Evolutionary conservation across 768 basidiomycete species (phyloP), one percentile per base, ranked within the genome.

Genomic region (Dioszegia hungarica): DNA sequence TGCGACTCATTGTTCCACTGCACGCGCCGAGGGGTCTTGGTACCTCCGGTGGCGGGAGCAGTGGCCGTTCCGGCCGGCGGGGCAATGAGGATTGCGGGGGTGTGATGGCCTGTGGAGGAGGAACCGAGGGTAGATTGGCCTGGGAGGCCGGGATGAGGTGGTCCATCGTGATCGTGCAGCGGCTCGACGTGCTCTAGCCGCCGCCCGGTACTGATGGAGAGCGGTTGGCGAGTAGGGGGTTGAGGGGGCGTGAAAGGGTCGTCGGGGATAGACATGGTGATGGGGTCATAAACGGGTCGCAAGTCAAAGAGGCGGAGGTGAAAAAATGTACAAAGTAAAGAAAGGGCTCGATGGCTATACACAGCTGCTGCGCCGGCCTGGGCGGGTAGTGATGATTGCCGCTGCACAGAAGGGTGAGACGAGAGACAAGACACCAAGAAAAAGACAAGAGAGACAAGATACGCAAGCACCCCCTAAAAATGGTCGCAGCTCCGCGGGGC

Each of bases 181-280:
- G 31, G 48, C 28, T 50, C 45, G 51, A 27, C 22, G 20, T 41
- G 50, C 15, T 44, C 39, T 14, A 38, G 47, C 27, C 41, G 41
- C 25, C 25, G 53, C 4, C 46, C 44, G 33, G 39, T 41, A n/a
- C 12, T 43, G 38, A 47, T 19, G 24, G 49, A 33, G 27, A 57
- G 37, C 11, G 49, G 48, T 19, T 39, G 33, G 34, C 25, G 51
- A 27, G 52, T 24, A 14, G 19, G n/a, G 19, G 47, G 36, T 8
- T 28, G 36, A 39, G 49, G 37, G 25, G 49, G 34, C 4, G 51
- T 43, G 63, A 75, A 75, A 1, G 74, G 74, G 46, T 75, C 67
- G 57, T 75, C 74, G n/a, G 74, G 71, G 24, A 75, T 68, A 2
- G 71, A 73, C 74, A 75, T 75, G 54, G 43, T 57, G 64, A 20